A percentile compares a stretch with the other conserved stretches of the same genome.
These are phyloP conservation scores for Kuraishia cidri DNA, from an alignment of 805 yeast genomes.

Conservation along the genomic window DNA sequence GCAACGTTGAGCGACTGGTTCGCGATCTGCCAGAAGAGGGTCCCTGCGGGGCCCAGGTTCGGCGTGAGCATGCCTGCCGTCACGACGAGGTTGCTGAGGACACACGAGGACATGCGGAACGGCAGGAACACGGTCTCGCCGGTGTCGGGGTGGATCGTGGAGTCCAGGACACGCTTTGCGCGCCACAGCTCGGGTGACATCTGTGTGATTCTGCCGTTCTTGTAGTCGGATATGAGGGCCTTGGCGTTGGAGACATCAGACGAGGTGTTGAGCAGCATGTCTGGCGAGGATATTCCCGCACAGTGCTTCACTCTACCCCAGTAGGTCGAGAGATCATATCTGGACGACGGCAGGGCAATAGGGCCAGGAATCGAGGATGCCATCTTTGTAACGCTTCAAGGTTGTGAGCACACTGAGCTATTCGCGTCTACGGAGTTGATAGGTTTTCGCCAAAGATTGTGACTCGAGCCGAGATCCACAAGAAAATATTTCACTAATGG, in stretches of 20 bases:
- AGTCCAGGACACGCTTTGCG: constrained; percentile 80
- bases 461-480: no score
- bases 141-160: constrained; percentile 94
- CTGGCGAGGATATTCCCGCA: constrained; percentile 87
- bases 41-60: constrained; percentile 79
- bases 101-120: constrained; percentile 95
- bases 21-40: constrained; percentile 95
- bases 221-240: constrained; percentile 57
- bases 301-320: constrained; percentile 95
- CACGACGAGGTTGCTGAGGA: constrained; percentile 85
- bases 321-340: constrained; percentile 72
- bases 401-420: no score
- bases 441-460: no score
- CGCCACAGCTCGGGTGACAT: constrained; percentile 84
- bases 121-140: constrained; percentile 91
- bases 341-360: constrained; percentile 69
- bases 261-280: constrained; percentile 71
- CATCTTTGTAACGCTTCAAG: constrained; percentile 39
- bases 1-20: constrained; percentile 97
- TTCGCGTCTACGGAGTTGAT: no score
- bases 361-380: constrained; percentile 87
- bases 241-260: constrained; percentile 58
- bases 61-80: constrained; percentile 99
- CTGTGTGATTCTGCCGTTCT: constrained; percentile 51
- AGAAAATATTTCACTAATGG: no score